Evolutionary conservation across 1,284 basidiomycete species (phyloP).

Genomic region (Sporisorium iseilematis-ciliati): DNA sequence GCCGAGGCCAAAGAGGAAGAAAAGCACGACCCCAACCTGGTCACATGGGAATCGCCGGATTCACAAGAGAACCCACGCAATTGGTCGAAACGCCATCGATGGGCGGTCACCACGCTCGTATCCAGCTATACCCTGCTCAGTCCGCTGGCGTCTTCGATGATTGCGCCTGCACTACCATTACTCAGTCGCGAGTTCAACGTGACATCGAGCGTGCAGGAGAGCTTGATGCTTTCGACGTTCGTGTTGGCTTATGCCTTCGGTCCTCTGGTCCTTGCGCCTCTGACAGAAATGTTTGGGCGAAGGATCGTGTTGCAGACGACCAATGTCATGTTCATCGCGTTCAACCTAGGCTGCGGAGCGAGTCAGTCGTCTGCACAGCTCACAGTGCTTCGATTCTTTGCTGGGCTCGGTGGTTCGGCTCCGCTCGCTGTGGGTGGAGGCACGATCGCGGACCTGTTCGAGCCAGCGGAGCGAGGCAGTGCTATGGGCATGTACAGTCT

Average conservation of each 20-base stretch:
- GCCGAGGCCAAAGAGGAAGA: constrained; percentile 16
- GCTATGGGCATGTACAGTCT: constrained; percentile 79
- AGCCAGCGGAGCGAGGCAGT: constrained; percentile 77
- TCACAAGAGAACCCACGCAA: constrained; percentile 79
- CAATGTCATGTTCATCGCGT: constrained; percentile 61
- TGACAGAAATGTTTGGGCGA: constrained; percentile 74
- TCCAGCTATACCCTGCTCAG: constrained; percentile 60
- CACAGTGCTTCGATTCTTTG: constrained; percentile 77
- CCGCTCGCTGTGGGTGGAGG: constrained; percentile 73
- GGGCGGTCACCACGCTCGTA: constrained; percentile 73
- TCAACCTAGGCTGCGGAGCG: constrained; percentile 63
- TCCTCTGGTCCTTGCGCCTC: constrained; percentile 69
- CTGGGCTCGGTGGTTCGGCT: constrained; percentile 75
- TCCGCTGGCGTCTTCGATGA: constrained; percentile 63
- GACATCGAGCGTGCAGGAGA: constrained; percentile 27
- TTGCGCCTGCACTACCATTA: constrained; percentile 59
- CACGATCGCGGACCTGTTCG: constrained; percentile 77
- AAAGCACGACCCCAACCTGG: constrained; percentile 59
- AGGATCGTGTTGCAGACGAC: constrained; percentile 54
- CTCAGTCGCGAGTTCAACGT: constrained; percentile 54
- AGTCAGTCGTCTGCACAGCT: constrained; percentile 48
- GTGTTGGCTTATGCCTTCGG: constrained; percentile 62
- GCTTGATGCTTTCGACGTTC: constrained; percentile 59
- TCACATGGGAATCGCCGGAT: constrained; percentile 77
- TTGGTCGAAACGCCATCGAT: constrained; percentile 76